Base-by-base conservation (phyloP, 164 flowering plant species). In the Dillenia turbinata region DNA sequence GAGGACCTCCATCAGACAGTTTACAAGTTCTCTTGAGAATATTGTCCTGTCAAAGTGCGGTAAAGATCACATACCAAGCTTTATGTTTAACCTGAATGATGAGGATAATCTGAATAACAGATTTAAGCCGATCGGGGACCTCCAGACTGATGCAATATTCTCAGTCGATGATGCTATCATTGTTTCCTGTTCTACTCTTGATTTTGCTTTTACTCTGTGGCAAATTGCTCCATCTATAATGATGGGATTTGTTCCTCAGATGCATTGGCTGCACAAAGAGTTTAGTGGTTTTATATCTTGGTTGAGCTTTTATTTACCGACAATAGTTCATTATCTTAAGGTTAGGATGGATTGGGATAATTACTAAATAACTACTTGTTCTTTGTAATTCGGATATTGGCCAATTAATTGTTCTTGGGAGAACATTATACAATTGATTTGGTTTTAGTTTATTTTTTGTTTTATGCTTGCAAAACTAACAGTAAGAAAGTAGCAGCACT, bases 121-220 rank as follows among this genome's bases (percentile, higher is more conserved):
- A 50, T 83, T 81, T 53, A 83, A 81, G 67, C 80, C 81, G 47
- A 72, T 80, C 50, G 46, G 50, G 61, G 81, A 77, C 61, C 73
- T 77, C 17, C 73, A 70, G 55, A 81, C 83, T n/a, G 82, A 81
- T 67, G 87, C 85, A 43, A 70, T 83, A 40, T 83, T 83, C 72
- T 83, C 87, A 2, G 71, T 83, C 47, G 85, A 81, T 69, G 87
- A 83, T 74, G 83, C 79, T 67, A 83, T 83, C 12, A 66, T 79
- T 65, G 80, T 83, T 60, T 80, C 79, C 1, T 83, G 87, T 66
- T 15, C 52, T 33, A 72, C 78, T 40, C 61, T 83, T 54, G 79
- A 81, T 61, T 77, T 79, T 74, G 83, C 87, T 52, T 83, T 81
- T 65, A 53, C 73, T 2, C 78, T 75, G 10, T 83, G 87, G 87